Base-by-base conservation (phyloP, 352 stramenopile genomes). In the Achlya hypogyna region DNA sequence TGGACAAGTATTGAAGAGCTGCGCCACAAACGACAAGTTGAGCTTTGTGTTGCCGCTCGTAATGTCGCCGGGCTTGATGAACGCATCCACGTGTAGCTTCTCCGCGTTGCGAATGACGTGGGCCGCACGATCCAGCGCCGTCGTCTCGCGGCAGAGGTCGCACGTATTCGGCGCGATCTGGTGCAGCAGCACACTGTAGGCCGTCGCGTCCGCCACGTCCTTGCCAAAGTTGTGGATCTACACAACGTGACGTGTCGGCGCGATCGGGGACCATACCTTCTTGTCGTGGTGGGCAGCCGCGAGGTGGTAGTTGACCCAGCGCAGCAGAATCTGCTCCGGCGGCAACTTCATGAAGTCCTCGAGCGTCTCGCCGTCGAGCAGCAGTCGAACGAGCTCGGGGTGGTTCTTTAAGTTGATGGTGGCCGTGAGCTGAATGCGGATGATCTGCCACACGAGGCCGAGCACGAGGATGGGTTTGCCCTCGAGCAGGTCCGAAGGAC, bases 261-360 rank as follows among this genome's bases (percentile, higher is more conserved):
- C 23, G 8, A 18, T 22, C 52, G 9, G 14, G 0, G 14, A 6
- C 12, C 1, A 45, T 45, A 94, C 78, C 29, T 76, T 76, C 62
- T 90, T 90, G 14, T 77, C 64, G 66, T 91, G 81, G 2, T 82
- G 79, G 10, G 82, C 82, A 35, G 81, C 82, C 65, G 82, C 82
- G 18, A 98, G 72, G 71, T 98, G 91, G 70, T 97, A 97, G 71
- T 98, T 98, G 74, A 98, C 83, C 91, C 91, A 98, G 43, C 91
- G 86, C 58, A 98, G 72, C 56, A 98, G 63, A 51, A 97, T 97
- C 51, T 93, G 79, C 56, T 98, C 91, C 0, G 90, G 88, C 27
- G 84, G 87, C 4, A 98, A 77, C 72, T 94, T 89, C 76, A 97
- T 90, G 27, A 98, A 93, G 53, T 77, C 81, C 52, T 96, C 83